Evolutionary conservation across 2,329 filamentous ascomycete species (phyloP), one percentile per base, ranked within the genome.

Genomic region (Chaetomiaceae sp.): DNA sequence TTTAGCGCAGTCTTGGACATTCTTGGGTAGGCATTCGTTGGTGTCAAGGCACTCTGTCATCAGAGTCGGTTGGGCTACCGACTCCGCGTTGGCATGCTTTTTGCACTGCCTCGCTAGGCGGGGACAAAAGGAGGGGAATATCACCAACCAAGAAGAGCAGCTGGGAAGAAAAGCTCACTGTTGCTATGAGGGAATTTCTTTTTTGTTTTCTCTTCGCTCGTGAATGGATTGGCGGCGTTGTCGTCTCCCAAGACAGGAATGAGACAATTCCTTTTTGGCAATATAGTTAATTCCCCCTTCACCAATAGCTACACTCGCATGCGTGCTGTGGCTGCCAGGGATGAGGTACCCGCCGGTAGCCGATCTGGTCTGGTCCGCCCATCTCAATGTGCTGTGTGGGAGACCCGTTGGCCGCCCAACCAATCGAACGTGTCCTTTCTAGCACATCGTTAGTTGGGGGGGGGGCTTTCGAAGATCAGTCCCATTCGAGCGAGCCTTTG

Each of bases 41-140:
- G 33, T 29, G 51, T 46, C 51, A 49, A 49, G 51, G 16, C 29
- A 7, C 44, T 6, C n/a, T 45, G n/a, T 30, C 32, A 13, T 29
- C 37, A 36, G 38, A 30, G 21, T 8, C 3, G 5, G n/a, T 44
- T 37, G 11, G 25, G 9, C 14, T 32, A 44, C 16, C 10, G 34
- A 27, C 45, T 49, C 51, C 41, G 51, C 51, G 40, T 8, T 37
- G 25, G 36, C 33, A 32, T 27, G 14, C 3, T 5, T 23, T 41
- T 42, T 54, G 52, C 52, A 54, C 52, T 42, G 52, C 52, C 52
- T 54, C 52, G 37, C 36, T 50, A 25, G 16, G 40, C 21, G 36
- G 34, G 25, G 49, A 43, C 36, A n/a, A 29, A 48, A n/a, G 20
- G 18, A 21, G 23, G 43, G 43, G 18, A 20, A 23, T 30, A 32